A percentile compares a stretch with the other conserved stretches of the same genome.
phyloP scores from a whole-genome alignment of 179 eudicot species.

The Gypsophila paniculata region DNA sequence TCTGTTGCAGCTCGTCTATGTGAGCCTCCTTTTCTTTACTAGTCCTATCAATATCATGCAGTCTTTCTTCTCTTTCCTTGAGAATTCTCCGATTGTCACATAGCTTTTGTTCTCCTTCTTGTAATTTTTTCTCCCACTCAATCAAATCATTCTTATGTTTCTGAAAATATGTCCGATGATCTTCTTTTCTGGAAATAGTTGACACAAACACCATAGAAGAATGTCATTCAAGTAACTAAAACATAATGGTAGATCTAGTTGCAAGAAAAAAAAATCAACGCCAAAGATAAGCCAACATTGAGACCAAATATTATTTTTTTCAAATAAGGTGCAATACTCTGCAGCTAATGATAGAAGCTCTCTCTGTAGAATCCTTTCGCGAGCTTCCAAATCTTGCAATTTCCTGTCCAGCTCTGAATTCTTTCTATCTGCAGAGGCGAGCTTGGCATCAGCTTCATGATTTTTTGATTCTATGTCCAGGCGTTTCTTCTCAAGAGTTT shows the following conservation, averaged over 20 bases:
- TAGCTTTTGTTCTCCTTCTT: constrained; percentile 69
- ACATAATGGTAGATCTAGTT: constrained; percentile 1
- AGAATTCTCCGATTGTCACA: constrained; percentile 54
- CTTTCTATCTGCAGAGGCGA: constrained; percentile 67
- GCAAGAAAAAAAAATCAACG: constrained; percentile 7
- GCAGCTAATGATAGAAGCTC: constrained; percentile 54
- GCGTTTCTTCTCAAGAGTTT: constrained; percentile 52
- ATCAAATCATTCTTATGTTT: constrained; percentile 67
- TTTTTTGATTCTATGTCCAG: constrained; percentile 55
- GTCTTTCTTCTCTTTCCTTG: constrained; percentile 61
- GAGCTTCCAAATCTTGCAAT: constrained; percentile 66
- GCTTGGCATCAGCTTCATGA: constrained; percentile 56
- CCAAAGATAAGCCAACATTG: background rate
- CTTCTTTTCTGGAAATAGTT: constrained; percentile 45
- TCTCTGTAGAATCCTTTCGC: constrained; percentile 58
- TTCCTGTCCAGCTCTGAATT: constrained; percentile 66
- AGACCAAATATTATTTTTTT: background rate
- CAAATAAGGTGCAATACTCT: constrained; percentile 51
- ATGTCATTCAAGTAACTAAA: constrained; percentile 12
- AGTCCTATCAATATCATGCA: constrained; percentile 43
- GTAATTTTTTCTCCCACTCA: constrained; percentile 81
- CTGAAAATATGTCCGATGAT: constrained; percentile 47
- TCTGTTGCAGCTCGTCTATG: constrained; percentile 52
- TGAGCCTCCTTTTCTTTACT: constrained; percentile 53
- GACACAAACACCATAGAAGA: constrained; percentile 11